These are phyloP conservation scores for Irpex sp. DNA, from an alignment of 1,284 basidiomycete genomes.

Conservation along the genomic window DNA sequence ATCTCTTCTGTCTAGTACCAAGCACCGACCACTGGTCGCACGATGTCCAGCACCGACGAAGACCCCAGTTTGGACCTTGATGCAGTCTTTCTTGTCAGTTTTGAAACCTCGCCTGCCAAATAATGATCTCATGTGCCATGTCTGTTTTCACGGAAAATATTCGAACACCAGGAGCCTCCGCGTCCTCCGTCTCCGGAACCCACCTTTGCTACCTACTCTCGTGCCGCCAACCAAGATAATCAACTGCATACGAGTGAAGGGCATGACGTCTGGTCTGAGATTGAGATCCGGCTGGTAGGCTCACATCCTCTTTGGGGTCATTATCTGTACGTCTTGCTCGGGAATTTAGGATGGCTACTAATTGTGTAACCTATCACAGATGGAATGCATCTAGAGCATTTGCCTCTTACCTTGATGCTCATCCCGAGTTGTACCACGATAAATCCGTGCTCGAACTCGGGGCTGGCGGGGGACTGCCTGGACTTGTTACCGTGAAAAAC, in stretches of 20 bases:
- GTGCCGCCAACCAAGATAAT: constrained; percentile 22
- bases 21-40: neutral
- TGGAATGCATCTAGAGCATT: constrained; percentile 85
- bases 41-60: constrained; percentile 4
- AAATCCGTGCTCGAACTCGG: constrained; percentile 82
- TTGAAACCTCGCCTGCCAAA: neutral
- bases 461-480: constrained; percentile 88
- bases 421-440: constrained; percentile 40
- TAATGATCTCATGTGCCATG: neutral
- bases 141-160: constrained; percentile 28
- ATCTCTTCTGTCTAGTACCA: neutral
- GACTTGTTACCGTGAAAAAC: constrained; percentile 68
- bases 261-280: constrained; percentile 35
- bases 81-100: constrained; percentile 13
- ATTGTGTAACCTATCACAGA: constrained; percentile 33
- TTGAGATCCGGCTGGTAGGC: constrained; percentile 79
- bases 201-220: constrained; percentile 44
- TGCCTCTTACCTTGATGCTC: constrained; percentile 69
- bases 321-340: constrained; percentile 59
- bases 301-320: constrained; percentile 92
- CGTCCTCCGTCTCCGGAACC: constrained; percentile 62
- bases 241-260: constrained; percentile 1
- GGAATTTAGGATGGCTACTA: no score
- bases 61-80: constrained; percentile 8
- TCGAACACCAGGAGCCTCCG: constrained; percentile 34